Evolutionary conservation across 495 filamentous ascomycete genomes (phyloP).

Genomic region (Podospora tetraspora): DNA sequence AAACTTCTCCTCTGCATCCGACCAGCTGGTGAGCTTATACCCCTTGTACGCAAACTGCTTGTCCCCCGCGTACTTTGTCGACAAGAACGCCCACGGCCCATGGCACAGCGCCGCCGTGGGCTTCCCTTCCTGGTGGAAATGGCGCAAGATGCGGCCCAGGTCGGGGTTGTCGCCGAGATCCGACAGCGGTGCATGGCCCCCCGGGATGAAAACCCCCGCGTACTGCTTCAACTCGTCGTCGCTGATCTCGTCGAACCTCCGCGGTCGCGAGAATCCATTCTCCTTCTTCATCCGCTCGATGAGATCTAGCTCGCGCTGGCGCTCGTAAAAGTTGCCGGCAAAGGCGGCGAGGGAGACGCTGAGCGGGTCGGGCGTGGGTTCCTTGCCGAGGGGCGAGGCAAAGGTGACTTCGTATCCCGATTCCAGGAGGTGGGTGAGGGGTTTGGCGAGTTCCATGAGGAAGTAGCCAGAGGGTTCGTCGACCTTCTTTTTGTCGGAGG

Average conservation of each 20-base stretch:
- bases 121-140: slow-evolving; percentile 5
- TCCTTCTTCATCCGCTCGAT: slow-evolving; percentile 11
- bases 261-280: slow-evolving; percentile 6
- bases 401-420: slow-evolving; percentile 12
- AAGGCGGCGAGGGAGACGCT: slow-evolving; percentile 10
- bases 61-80: slow-evolving; percentile 8
- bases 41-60: slow-evolving; percentile 13
- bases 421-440: slow-evolving; percentile 8
- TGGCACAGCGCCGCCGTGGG: slow-evolving; percentile 11
- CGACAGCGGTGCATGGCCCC: slow-evolving; percentile 6
- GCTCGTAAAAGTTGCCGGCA: slow-evolving; percentile 15
- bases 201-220: slow-evolving; percentile 9
- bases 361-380: slow-evolving; percentile 10
- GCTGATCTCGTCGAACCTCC: slow-evolving; percentile 9
- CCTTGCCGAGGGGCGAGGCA: slow-evolving; percentile 10
- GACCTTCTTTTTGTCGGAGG: slow-evolving; percentile 1
- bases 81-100: slow-evolving; percentile 13
- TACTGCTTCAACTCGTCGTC: slow-evolving; percentile 5
- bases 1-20: slow-evolving; percentile 12
- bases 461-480: slow-evolving; percentile 12
- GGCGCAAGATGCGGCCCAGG: slow-evolving; percentile 9
- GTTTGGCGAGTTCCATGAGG: slow-evolving; percentile 13
- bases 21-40: slow-evolving; percentile 13
- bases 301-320: slow-evolving; percentile 8
- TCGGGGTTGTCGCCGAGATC: slow-evolving; percentile 11